Conservation (phyloP, 2,329 filamentous ascomycete species). For the Aureobasidium sp. region DNA sequence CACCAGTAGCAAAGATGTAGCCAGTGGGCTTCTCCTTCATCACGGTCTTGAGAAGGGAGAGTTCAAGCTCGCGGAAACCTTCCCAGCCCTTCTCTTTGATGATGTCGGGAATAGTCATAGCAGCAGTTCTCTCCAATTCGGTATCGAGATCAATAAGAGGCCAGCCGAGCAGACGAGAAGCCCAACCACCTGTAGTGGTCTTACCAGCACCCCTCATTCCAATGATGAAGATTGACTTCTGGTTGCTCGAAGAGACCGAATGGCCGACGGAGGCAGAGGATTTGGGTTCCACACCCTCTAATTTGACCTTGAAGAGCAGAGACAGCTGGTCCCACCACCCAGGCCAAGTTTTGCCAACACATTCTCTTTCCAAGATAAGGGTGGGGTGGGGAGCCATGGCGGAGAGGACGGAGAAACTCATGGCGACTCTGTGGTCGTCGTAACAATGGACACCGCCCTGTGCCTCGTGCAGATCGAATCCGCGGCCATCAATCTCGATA, state of each 20-base stretch:
- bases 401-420: slow-evolving; percentile 93
- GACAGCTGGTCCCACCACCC: slow-evolving; percentile 94
- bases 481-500: slow-evolving; percentile 64
- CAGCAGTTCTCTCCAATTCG: slow-evolving; percentile 68
- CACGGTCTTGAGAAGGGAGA: slow-evolving; percentile 64
- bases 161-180: slow-evolving; percentile 66
- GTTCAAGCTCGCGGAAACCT: slow-evolving; percentile 73
- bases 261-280: slow-evolving; percentile 32
- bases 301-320: slow-evolving; percentile 64
- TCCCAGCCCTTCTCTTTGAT: slow-evolving; percentile 78
- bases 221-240: slow-evolving; percentile 79
- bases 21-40: slow-evolving; percentile 68
- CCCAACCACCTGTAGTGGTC: slow-evolving; percentile 85
- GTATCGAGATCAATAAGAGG: slow-evolving; percentile 81
- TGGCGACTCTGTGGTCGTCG: slow-evolving; percentile 94
- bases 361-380: slow-evolving; percentile 81
- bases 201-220: slow-evolving; percentile 97
- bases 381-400: slow-evolving; percentile 64
- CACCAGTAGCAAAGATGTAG: slow-evolving; percentile 86
- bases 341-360: slow-evolving; percentile 95
- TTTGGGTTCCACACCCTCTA: slow-evolving; percentile 67
- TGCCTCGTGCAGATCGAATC: slow-evolving; percentile 44
- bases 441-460: slow-evolving; percentile 77
- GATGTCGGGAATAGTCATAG: slow-evolving; percentile 77
- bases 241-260: slow-evolving; percentile 30